A percentile compares a stretch with the other conserved stretches of the same genome.
Conservation (phyloP, 2,329 filamentous ascomycete genomes). For the Aspergillus floridensis region DNA sequence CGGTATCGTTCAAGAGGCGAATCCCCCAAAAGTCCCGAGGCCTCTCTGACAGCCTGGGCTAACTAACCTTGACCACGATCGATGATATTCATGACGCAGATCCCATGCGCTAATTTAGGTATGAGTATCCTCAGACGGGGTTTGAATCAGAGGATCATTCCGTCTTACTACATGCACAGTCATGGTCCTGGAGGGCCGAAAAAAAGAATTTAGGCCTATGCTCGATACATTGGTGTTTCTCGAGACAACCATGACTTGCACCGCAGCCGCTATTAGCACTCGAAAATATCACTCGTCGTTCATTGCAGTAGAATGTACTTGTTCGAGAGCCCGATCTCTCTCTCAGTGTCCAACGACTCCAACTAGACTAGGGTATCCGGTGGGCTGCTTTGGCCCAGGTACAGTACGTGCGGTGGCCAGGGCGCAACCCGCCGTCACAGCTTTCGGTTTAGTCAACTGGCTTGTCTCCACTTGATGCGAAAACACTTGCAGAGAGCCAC, state of each 20-base stretch:
- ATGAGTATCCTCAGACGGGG: background rate
- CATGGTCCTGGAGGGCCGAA: background rate
- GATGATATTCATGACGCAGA: background rate
- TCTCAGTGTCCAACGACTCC: too few relatives aligned
- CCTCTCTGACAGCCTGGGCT: background rate
- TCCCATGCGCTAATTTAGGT: background rate
- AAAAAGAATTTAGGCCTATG: background rate
- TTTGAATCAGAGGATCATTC: background rate
- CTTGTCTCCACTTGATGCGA: constrained; percentile 29
- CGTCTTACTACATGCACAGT: background rate
- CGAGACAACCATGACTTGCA: constrained; percentile 11
- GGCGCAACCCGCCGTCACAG: constrained; percentile 35
- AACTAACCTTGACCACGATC: background rate
- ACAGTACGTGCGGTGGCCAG: constrained; percentile 30
- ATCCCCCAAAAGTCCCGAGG: background rate
- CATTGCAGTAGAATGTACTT: background rate
- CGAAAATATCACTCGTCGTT: constrained; percentile 13
- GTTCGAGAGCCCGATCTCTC: constrained; percentile 1
- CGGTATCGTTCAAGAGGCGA: background rate
- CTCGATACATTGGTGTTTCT: background rate
- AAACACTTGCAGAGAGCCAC: constrained; percentile 35
- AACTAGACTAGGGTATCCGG: background rate
- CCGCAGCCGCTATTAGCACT: constrained; percentile 18
- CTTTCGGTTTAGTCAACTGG: constrained; percentile 26
- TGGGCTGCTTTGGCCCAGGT: constrained; percentile 21